Percentiles rank a stretch among this genome's conserved stretches.
These are phyloP conservation scores for Arxiozyma bovina DNA, from an alignment of 1,139 yeast species.

Conservation along the genomic window DNA sequence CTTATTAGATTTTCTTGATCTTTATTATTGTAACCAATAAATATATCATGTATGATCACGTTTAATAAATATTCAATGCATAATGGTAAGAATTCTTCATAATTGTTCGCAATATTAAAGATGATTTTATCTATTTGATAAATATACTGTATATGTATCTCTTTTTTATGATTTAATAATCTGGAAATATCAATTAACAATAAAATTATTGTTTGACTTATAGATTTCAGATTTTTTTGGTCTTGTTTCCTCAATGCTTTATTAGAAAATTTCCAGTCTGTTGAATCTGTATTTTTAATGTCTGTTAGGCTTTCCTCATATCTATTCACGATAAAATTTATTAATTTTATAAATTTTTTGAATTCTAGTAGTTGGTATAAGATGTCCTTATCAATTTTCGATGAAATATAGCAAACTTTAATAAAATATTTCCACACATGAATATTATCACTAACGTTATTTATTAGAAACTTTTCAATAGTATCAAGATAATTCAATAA, in stretches of 20 bases:
- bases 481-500: constrained; percentile 11
- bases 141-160: background rate
- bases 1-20: background rate
- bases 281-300: background rate
- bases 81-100: background rate
- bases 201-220: constrained; percentile 1
- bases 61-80: constrained; percentile 2
- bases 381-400: constrained; percentile 5
- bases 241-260: background rate
- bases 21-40: background rate
- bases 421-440: constrained; percentile 25
- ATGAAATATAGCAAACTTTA: constrained; percentile 11
- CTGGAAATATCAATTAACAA: constrained; percentile 3
- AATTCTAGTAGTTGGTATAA: constrained; percentile 1
- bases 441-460: constrained; percentile 7
- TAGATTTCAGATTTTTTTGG: constrained; percentile 3
- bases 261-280: too few species aligned
- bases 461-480: background rate
- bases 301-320: constrained; percentile 1
- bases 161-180: background rate
- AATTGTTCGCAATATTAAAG: background rate
- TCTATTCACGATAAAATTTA: background rate
- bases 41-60: background rate
- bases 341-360: constrained; percentile 3
- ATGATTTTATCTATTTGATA: background rate